phyloP scores from a whole-genome alignment of 768 basidiomycete species.

The Wakefieldia striispora region DNA sequence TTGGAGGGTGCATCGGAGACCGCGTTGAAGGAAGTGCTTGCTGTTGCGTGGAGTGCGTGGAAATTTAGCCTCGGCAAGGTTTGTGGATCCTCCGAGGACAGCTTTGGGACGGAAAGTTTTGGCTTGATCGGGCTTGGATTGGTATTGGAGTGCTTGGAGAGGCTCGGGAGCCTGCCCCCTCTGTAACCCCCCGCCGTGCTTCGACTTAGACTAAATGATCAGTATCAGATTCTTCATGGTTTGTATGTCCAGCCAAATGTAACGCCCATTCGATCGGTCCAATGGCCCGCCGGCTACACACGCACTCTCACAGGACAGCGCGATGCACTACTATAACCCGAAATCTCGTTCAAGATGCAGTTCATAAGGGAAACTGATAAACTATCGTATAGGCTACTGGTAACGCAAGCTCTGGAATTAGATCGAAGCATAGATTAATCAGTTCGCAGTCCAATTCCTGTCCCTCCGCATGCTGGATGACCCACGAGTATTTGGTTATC shows the following conservation, averaged over 20 bases:
- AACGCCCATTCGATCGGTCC: no score
- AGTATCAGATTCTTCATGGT: no score
- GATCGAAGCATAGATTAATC: not conserved
- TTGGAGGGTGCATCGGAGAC: slow-evolving; percentile 22
- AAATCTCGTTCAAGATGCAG: no score
- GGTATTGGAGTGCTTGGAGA: slow-evolving; percentile 58
- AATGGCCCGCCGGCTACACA: no score
- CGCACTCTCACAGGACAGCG: no score
- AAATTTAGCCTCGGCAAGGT: slow-evolving; percentile 44
- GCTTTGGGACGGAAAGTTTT: slow-evolving; percentile 62
- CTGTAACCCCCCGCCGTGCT: not conserved
- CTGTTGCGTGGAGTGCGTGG: slow-evolving; percentile 67
- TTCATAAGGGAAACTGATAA: no score
- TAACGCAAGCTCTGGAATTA: not conserved
- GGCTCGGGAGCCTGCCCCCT: slow-evolving; percentile 32
- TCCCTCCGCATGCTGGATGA: not conserved
- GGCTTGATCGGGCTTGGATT: slow-evolving; percentile 60
- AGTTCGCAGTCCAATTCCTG: not conserved
- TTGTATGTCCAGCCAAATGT: no score
- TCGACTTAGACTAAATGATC: no score
- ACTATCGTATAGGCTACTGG: not conserved
- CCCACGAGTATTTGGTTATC: not conserved
- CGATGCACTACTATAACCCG: no score
- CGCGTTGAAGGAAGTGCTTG: slow-evolving; percentile 41
- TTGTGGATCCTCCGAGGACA: slow-evolving; percentile 21